Evolutionary conservation across 768 basidiomycete genomes (phyloP), one percentile per base, ranked within the genome.

Genomic region (Fomitopsis serialis): DNA sequence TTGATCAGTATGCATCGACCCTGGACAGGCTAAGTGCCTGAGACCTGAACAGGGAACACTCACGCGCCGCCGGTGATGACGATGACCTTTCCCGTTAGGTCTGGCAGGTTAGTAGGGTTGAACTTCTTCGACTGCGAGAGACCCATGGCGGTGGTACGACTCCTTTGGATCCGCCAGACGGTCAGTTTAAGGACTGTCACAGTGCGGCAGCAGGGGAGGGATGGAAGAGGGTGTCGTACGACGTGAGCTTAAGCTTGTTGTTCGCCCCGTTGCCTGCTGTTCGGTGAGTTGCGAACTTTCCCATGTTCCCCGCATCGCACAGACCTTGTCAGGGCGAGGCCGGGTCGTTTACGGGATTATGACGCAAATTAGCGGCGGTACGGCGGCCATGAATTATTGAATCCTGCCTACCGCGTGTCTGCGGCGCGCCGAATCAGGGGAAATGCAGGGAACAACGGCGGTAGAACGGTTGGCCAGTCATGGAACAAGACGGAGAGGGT

Each of bases 51-150:
- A 25, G 48, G n/a, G n/a, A n/a, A n/a, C n/a, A 62, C 73, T 67
- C 52, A 81, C 78, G 82, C 84, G 57, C 75, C 79, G 15, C 82
- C 82, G 0, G 81, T 84, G 19, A 85, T 77, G 37, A 82, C 65
- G 43, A 69, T 62, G 19, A 83, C 78, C 61, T 79, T 79, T 10
- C 77, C 79, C 6, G 62, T 66, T 8, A 80, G 64, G 58, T 78
- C 74, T 2, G 72, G 67, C 27, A 82, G 57, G 56, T 79, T 77
- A 0, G 59, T 56, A 0, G 77, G 74, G 32, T 72, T 55, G 58
- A 70, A 76, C 8, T 35, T 48, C 23, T 48, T 52, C 19, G 57
- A 57, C 21, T 49, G 27, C n/a, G 53, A 53, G 12, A 46, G 27
- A 8, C 57, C 54, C 57, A 58, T 58, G 50, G 50, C 37, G 37